Evolutionary conservation across 1,139 yeast genomes (phyloP).

Genomic region (Saccharomyces hybrid): DNA sequence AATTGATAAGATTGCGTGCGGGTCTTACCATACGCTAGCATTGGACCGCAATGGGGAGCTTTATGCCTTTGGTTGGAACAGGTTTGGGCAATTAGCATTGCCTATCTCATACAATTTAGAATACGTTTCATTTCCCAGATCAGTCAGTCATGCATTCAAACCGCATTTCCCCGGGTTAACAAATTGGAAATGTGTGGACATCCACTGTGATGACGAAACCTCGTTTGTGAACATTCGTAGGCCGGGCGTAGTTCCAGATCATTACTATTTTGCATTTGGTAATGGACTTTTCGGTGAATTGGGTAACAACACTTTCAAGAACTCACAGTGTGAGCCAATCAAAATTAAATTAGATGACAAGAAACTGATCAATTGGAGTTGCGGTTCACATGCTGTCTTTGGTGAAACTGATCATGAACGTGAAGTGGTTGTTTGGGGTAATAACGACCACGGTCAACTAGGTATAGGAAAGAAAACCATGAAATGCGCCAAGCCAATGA

Average conservation of each 20-base stretch:
- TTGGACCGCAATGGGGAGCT: constrained; percentile 54
- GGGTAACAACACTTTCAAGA: constrained; percentile 70
- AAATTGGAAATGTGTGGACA: constrained; percentile 36
- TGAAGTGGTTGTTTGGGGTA: constrained; percentile 77
- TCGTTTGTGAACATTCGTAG: constrained; percentile 45
- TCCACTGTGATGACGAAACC: constrained; percentile 64
- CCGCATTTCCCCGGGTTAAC: constrained; percentile 5
- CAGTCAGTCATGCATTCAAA: constrained; percentile 26
- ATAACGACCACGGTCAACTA: constrained; percentile 71
- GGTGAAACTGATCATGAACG: constrained; percentile 60
- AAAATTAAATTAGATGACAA: constrained; percentile 45
- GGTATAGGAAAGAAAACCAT: constrained; percentile 66
- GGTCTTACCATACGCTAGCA: constrained; percentile 65
- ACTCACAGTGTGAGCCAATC: constrained; percentile 63
- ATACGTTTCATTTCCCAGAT: constrained; percentile 60
- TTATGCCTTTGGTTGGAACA: constrained; percentile 81
- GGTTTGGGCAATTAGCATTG: constrained; percentile 75
- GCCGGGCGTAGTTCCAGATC: not conserved
- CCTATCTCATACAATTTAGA: constrained; percentile 60
- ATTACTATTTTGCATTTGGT: constrained; percentile 58
- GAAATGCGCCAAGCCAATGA: constrained; percentile 50
- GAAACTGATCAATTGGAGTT: constrained; percentile 38
- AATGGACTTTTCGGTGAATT: constrained; percentile 83
- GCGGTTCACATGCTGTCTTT: constrained; percentile 44
- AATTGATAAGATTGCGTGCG: constrained; percentile 60